A percentile compares a stretch with the other conserved stretches of the same genome.
phyloP scores from a whole-genome alignment of 148 eudicot species.

The Amaranthus cruentus region DNA sequence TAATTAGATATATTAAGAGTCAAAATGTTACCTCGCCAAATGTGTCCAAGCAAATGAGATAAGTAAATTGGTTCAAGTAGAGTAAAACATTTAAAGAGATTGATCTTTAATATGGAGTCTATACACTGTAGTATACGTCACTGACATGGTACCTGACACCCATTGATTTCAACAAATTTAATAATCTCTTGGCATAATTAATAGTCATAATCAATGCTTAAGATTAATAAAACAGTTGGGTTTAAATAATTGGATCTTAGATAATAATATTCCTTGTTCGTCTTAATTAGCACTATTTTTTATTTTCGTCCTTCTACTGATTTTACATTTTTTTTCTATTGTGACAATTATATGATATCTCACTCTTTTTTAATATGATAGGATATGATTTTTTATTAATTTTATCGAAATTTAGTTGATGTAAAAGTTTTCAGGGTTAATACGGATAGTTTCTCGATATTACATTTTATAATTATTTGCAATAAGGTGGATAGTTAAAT shows the following conservation, averaged over 20 bases:
- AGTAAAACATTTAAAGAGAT: neutral
- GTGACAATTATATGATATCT: neutral
- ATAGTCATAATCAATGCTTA: conserved; percentile 7
- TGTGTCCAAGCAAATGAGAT: too few species aligned
- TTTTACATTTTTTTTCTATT: neutral
- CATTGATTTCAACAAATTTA: conserved; percentile 26
- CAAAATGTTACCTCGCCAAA: too few species aligned
- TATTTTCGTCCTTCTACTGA: neutral
- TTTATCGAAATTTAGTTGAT: too few species aligned
- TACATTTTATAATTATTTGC: too few species aligned
- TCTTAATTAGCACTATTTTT: neutral
- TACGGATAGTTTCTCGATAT: too few species aligned
- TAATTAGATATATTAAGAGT: too few species aligned
- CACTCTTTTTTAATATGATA: too few species aligned
- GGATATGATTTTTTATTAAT: too few species aligned
- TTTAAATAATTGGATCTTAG: conserved; percentile 24
- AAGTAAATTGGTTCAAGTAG: too few species aligned
- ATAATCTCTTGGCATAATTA: conserved; percentile 7
- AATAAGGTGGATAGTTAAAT: too few species aligned
- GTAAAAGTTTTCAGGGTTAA: too few species aligned
- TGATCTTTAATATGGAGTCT: conserved; percentile 8
- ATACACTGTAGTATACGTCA: conserved; percentile 4
- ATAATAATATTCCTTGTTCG: neutral
- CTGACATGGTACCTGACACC: conserved; percentile 18
- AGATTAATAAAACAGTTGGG: conserved; percentile 17